Evolutionary conservation across 139 green algal genomes (phyloP).

Genomic region (Marvania coccoides): DNA sequence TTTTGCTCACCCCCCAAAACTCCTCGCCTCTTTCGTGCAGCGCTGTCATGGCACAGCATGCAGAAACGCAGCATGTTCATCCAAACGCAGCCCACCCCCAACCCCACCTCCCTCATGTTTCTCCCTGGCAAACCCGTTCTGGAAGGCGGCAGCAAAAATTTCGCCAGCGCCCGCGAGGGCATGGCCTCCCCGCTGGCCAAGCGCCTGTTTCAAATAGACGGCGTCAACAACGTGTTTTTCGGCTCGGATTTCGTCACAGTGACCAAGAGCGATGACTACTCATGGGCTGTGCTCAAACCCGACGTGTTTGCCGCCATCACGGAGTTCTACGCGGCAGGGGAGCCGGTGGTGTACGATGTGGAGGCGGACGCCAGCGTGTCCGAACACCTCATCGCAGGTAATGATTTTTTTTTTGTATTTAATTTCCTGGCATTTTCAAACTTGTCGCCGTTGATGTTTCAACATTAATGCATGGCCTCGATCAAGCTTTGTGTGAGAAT

Average conservation of each 20-base stretch:
- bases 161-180: conserved; percentile 71
- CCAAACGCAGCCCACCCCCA: conserved; percentile 93
- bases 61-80: conserved; percentile 85
- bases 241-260: conserved; percentile 97
- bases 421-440: no score
- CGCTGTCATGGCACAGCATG: not conserved
- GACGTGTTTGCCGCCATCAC: conserved; percentile 95
- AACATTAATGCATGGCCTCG: no score
- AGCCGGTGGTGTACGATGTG: conserved; percentile 23
- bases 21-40: not conserved
- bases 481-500: no score
- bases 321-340: conserved; percentile 71
- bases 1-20: no score
- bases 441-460: no score
- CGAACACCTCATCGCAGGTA: conserved; percentile 10
- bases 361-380: not conserved
- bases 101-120: conserved; percentile 96
- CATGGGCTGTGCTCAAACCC: conserved; percentile 85
- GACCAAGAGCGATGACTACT: conserved; percentile 74
- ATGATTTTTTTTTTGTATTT: no score
- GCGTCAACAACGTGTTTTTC: conserved; percentile 86
- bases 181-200: conserved; percentile 83
- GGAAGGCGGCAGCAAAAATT: conserved; percentile 56
- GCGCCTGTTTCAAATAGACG: conserved; percentile 79
- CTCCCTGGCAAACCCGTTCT: conserved; percentile 76